phyloP scores from a whole-genome alignment of 306 rosid species.

The Vigna angularis region DNA sequence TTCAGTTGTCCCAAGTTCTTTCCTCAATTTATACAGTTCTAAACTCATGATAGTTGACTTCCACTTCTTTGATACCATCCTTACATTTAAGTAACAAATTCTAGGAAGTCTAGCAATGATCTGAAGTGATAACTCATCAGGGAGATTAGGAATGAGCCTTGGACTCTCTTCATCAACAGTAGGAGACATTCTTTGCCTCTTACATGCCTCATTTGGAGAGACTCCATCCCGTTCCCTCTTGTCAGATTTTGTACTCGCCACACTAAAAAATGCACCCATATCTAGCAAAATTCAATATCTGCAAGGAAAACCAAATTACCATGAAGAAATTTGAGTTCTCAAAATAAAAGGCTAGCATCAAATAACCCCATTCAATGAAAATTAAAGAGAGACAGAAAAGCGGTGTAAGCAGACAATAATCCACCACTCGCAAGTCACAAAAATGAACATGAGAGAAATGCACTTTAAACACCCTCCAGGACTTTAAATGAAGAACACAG shows the following conservation, averaged over 20 bases:
- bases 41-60: slow-evolving; percentile 62
- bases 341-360: slow-evolving; percentile 24
- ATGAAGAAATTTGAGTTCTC: slow-evolving; percentile 21
- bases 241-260: slow-evolving; percentile 51
- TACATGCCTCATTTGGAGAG: slow-evolving; percentile 59
- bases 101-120: slow-evolving; percentile 92
- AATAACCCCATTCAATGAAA: slow-evolving; percentile 32
- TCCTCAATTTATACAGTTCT: slow-evolving; percentile 72
- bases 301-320: slow-evolving; percentile 38
- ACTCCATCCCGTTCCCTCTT: slow-evolving; percentile 47
- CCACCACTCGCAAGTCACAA: background rate
- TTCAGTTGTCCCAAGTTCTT: slow-evolving; percentile 82
- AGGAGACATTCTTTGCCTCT: slow-evolving; percentile 76
- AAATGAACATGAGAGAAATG: slow-evolving; percentile 5
- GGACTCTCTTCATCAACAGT: slow-evolving; percentile 63
- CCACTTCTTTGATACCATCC: slow-evolving; percentile 84
- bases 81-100: slow-evolving; percentile 62
- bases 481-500: slow-evolving; percentile 6
- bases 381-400: slow-evolving; percentile 2
- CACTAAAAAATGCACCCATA: slow-evolving; percentile 84
- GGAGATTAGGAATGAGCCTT: slow-evolving; percentile 82
- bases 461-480: slow-evolving; percentile 27
- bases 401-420: slow-evolving; percentile 15
- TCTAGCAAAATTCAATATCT: slow-evolving; percentile 44
- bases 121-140: slow-evolving; percentile 91